These are phyloP conservation scores for Phoma sp. DNA, from an alignment of 2,329 filamentous ascomycete genomes.

Conservation along the genomic window DNA sequence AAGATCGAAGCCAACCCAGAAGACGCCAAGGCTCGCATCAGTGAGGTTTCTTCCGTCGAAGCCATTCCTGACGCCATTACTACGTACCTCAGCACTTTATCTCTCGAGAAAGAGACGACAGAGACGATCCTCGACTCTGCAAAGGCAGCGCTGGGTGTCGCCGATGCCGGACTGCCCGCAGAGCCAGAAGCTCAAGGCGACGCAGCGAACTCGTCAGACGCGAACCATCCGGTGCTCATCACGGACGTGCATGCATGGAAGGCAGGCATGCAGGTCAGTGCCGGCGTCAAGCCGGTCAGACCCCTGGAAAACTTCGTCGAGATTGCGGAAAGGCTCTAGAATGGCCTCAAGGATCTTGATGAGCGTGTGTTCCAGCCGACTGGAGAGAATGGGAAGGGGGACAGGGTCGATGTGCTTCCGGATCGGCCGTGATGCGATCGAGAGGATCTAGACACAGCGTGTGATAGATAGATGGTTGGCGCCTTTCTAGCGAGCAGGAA, in stretches of 20 bases:
- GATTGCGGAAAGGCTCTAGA: slow-evolving; percentile 38
- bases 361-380: background rate
- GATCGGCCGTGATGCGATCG: background rate
- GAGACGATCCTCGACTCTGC: slow-evolving; percentile 59
- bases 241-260: slow-evolving; percentile 83
- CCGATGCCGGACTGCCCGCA: slow-evolving; percentile 42
- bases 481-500: too few species aligned
- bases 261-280: slow-evolving; percentile 73
- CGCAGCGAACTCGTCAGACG: slow-evolving; percentile 32
- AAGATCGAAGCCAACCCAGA: slow-evolving; percentile 54
- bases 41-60: slow-evolving; percentile 54
- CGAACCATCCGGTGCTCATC: slow-evolving; percentile 65
- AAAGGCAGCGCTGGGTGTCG: slow-evolving; percentile 55
- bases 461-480: background rate
- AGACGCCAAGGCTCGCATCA: slow-evolving; percentile 54
- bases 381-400: background rate
- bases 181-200: slow-evolving; percentile 52
- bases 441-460: background rate
- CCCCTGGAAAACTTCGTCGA: slow-evolving; percentile 88
- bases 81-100: slow-evolving; percentile 55
- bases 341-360: background rate
- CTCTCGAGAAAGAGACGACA: slow-evolving; percentile 59
- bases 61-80: slow-evolving; percentile 61
- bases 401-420: background rate
- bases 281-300: slow-evolving; percentile 74